A percentile compares a stretch with the other conserved stretches of the same genome.
These are phyloP conservation scores for Aureobasidium sp. DNA, from an alignment of 2,329 filamentous ascomycete genomes.

Conservation along the genomic window DNA sequence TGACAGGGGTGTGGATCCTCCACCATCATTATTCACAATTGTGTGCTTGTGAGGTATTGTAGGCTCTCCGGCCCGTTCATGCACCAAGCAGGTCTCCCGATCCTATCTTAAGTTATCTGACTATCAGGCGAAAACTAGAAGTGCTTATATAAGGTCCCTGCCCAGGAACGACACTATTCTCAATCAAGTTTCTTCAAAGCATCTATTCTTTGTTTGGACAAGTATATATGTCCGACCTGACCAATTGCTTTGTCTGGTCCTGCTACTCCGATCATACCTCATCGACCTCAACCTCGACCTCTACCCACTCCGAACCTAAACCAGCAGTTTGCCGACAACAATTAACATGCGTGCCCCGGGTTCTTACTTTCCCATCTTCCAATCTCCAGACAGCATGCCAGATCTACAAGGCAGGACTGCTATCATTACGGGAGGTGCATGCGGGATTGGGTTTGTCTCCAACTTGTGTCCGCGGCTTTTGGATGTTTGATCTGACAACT, in stretches of 20 bases:
- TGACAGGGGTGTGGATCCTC: slow-evolving; percentile 7
- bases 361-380: slow-evolving; percentile 9
- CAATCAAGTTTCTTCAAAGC: not conserved
- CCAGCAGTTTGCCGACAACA: not conserved
- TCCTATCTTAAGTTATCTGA: not conserved
- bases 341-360: not conserved
- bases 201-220: not conserved
- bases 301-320: slow-evolving; percentile 83
- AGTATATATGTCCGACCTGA: slow-evolving; percentile 3
- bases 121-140: not conserved
- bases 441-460: slow-evolving; percentile 11
- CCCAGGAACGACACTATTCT: not conserved
- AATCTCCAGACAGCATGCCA: slow-evolving; percentile 2
- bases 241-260: slow-evolving; percentile 4
- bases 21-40: not conserved
- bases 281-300: slow-evolving; percentile 17
- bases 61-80: not conserved
- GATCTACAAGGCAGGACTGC: slow-evolving; percentile 12
- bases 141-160: not conserved
- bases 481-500: not conserved
- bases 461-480: not conserved
- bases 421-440: slow-evolving; percentile 14
- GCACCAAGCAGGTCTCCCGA: not conserved
- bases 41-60: not conserved
- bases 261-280: slow-evolving; percentile 37